These are phyloP conservation scores for Onygenales sp. DNA, from an alignment of 2,329 filamentous ascomycete species.

Conservation along the genomic window DNA sequence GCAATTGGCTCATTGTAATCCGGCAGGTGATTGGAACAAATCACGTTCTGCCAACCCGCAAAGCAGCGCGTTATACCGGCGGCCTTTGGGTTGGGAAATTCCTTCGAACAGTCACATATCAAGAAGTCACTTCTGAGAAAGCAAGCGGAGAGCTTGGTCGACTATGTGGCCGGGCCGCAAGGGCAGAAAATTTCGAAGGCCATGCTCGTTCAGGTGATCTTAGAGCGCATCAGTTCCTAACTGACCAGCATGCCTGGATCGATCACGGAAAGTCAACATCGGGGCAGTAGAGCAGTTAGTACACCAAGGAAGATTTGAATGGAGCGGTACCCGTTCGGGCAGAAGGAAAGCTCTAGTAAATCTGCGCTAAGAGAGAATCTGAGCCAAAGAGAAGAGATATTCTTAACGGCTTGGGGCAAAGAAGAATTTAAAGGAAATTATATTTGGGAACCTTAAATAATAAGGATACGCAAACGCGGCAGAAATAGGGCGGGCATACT, in stretches of 20 bases:
- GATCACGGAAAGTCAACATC: conserved; percentile 8
- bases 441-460: too few species aligned
- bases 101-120: conserved; percentile 44
- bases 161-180: conserved; percentile 40
- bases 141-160: conserved; percentile 41
- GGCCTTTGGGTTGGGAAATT: conserved; percentile 49
- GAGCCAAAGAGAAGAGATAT: too few species aligned
- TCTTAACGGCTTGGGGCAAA: too few species aligned
- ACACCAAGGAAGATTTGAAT: too few species aligned
- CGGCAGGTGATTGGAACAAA: conserved; percentile 45
- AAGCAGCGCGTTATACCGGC: conserved; percentile 41
- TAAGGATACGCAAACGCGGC: too few species aligned
- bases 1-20: neutral
- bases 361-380: too few species aligned
- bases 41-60: conserved; percentile 43
- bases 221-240: conserved; percentile 35
- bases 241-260: conserved; percentile 38
- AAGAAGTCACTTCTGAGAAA: conserved; percentile 36
- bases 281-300: neutral
- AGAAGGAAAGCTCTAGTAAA: too few species aligned
- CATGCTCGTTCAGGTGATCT: conserved; percentile 45
- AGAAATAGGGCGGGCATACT: too few species aligned
- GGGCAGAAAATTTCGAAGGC: conserved; percentile 45
- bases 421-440: too few species aligned
- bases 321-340: too few species aligned